These are phyloP conservation scores for Pelomyxa schiedti DNA, from an alignment of 78 protist genomes.

Conservation along the genomic window DNA sequence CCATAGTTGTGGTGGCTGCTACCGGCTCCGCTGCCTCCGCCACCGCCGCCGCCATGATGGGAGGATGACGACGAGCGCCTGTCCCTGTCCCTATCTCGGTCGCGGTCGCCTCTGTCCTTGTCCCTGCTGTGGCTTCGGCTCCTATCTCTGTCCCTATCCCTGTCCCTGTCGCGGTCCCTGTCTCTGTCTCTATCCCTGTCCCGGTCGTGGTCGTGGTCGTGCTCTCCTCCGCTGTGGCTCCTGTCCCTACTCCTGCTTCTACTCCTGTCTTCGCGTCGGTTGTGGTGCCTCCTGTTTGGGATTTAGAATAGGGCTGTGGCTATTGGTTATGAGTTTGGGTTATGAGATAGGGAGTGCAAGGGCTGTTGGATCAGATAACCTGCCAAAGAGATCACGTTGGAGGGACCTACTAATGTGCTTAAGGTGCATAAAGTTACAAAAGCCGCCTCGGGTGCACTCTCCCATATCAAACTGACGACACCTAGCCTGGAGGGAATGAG, in stretches of 20 bases:
- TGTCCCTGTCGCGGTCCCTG: conserved; percentile 8
- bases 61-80: too few relatives aligned
- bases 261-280: conserved; percentile 10
- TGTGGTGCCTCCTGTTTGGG: neutral
- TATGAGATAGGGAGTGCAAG: conserved; percentile 39
- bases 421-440: conserved; percentile 96
- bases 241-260: conserved; percentile 7
- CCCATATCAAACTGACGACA: conserved; percentile 87
- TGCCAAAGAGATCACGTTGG: conserved; percentile 13
- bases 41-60: too few relatives aligned
- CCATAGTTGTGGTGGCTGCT: too few relatives aligned
- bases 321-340: neutral
- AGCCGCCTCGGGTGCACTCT: conserved; percentile 88
- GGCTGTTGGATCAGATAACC: conserved; percentile 21
- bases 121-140: conserved; percentile 13
- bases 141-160: conserved; percentile 8
- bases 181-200: neutral
- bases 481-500: conserved; percentile 23
- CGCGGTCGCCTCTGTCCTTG: conserved; percentile 3
- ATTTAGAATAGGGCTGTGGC: conserved; percentile 3
- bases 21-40: too few relatives aligned
- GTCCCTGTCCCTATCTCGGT: conserved; percentile 8
- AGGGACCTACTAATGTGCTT: conserved; percentile 38
- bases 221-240: conserved; percentile 4
- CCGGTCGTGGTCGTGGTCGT: conserved; percentile 7